Conservation (phyloP, 495 filamentous ascomycete species). For the Cladorrhinum samala region DNA sequence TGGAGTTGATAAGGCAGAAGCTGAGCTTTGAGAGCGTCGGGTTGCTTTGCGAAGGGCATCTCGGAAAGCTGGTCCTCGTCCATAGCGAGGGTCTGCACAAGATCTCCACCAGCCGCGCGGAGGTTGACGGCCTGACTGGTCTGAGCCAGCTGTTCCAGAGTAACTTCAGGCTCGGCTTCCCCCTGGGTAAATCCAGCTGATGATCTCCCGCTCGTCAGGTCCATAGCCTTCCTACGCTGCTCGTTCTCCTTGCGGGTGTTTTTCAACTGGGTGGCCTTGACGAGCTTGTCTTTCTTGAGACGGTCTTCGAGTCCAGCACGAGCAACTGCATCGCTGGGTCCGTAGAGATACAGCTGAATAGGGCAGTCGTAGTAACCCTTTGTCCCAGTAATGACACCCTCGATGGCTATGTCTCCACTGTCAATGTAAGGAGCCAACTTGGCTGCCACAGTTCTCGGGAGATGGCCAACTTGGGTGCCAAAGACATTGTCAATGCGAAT, state of each 20-base stretch:
- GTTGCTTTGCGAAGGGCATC: slow-evolving; percentile 69
- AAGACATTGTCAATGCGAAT: slow-evolving; percentile 78
- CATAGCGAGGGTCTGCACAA: slow-evolving; percentile 61
- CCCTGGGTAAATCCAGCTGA: slow-evolving; percentile 25
- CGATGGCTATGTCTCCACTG: slow-evolving; percentile 47
- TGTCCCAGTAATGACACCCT: slow-evolving; percentile 52
- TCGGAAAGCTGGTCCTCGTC: slow-evolving; percentile 63
- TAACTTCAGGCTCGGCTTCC: slow-evolving; percentile 27
- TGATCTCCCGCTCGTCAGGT: slow-evolving; percentile 25
- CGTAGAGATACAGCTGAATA: slow-evolving; percentile 59
- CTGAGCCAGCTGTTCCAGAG: slow-evolving; percentile 57
- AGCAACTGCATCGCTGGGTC: slow-evolving; percentile 48
- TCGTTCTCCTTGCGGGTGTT: slow-evolving; percentile 46
- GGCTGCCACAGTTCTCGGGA: slow-evolving; percentile 56
- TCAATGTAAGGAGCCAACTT: slow-evolving; percentile 70
- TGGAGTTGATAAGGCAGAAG: slow-evolving; percentile 80
- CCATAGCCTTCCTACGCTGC: slow-evolving; percentile 34
- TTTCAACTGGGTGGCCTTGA: slow-evolving; percentile 42
- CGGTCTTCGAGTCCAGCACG: slow-evolving; percentile 49
- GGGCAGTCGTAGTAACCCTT: slow-evolving; percentile 66
- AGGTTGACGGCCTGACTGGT: slow-evolving; percentile 57
- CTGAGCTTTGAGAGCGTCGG: slow-evolving; percentile 53
- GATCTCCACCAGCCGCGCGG: slow-evolving; percentile 50
- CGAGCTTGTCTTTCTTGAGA: slow-evolving; percentile 56
- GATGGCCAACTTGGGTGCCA: slow-evolving; percentile 72